Evolutionary conservation across 202 grass and related monocot genomes (phyloP), one percentile per base, ranked within the genome.

Genomic region (Carex arenaria): DNA sequence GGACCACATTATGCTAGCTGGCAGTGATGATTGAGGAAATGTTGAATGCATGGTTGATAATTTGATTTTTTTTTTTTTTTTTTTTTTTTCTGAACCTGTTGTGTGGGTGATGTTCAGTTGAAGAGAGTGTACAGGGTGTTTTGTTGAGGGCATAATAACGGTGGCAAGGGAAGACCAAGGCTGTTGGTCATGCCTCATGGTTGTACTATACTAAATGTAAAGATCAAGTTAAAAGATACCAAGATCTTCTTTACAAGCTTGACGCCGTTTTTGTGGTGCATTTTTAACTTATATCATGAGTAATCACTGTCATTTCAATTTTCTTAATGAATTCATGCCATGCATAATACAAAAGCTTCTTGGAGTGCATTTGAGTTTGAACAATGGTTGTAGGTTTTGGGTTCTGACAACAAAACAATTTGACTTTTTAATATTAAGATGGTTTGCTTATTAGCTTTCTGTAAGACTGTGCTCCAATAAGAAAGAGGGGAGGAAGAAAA

Each of bases 1-100:
- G n/a, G n/a, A n/a, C n/a, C n/a, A n/a, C n/a, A 79, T 99, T 79
- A 53, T 92, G 85, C 89, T 96, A 36, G 92, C 52, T 61, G 54
- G 54, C 49, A 88, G 80, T 65, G 49, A 89, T 52, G 86, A 83
- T 7, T 93, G 75, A 61, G 56, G 23, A 70, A 34, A 66, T 66
- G n/a, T 17, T 42, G n/a, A 8, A 42, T 42, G 40, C 40, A 5
- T 34, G 7, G 54, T 59, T 40, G 15, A 54, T 15, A 36, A 38
- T 60, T 78, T 60, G 51, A 20, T 55, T 13, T 31, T 55, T 75
- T 32, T 49, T 32, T 55, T 20, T 78, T 40, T 22, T 57, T 76
- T 57, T 14, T 70, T 42, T 45, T 17, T 19, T 70, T 43, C 5
- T n/a, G 51, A 52, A 32, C n/a, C 15, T 13, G 26, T 56, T 70